A percentile compares a stretch with the other conserved stretches of the same genome.
Evolutionary conservation across 2,329 filamentous ascomycete genomes (phyloP).

Genomic region (Fusarium beomiforme): DNA sequence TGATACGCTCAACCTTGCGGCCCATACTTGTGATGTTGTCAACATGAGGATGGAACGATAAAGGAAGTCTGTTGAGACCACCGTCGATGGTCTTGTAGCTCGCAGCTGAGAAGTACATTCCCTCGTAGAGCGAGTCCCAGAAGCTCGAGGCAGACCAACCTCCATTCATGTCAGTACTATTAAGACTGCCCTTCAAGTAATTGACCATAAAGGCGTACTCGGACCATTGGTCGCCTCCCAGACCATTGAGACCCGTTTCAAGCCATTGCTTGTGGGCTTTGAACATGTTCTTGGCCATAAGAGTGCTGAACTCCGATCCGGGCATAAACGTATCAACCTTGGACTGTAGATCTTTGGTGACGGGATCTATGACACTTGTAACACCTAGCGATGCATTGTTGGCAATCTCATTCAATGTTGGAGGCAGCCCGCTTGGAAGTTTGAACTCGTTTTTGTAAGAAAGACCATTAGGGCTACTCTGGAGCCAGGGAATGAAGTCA

Average conservation of each 20-base stretch:
- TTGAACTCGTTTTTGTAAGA: conserved; percentile 16
- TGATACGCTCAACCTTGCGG: conserved; percentile 4
- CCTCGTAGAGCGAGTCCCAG: background rate
- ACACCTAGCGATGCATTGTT: background rate
- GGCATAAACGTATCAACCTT: conserved; percentile 4
- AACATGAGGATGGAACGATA: background rate
- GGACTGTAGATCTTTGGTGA: background rate
- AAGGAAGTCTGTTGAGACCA: background rate
- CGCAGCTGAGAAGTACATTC: background rate
- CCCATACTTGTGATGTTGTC: conserved; percentile 3
- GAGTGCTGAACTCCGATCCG: background rate
- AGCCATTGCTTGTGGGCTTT: conserved; percentile 19
- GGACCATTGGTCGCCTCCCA: background rate
- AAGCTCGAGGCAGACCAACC: background rate
- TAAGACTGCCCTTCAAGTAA: conserved; percentile 2
- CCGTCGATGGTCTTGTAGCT: conserved; percentile 8
- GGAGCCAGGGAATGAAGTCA: conserved; percentile 9
- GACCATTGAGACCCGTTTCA: background rate
- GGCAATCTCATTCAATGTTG: background rate
- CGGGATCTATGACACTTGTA: fast-evolving
- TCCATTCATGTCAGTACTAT: background rate
- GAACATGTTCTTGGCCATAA: conserved; percentile 18
- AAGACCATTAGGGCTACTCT: background rate
- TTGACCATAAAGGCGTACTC: conserved; percentile 16
- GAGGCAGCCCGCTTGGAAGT: background rate